These are phyloP conservation scores for Sisymbrium irio DNA, from an alignment of 345 rosid species.

Conservation along the genomic window DNA sequence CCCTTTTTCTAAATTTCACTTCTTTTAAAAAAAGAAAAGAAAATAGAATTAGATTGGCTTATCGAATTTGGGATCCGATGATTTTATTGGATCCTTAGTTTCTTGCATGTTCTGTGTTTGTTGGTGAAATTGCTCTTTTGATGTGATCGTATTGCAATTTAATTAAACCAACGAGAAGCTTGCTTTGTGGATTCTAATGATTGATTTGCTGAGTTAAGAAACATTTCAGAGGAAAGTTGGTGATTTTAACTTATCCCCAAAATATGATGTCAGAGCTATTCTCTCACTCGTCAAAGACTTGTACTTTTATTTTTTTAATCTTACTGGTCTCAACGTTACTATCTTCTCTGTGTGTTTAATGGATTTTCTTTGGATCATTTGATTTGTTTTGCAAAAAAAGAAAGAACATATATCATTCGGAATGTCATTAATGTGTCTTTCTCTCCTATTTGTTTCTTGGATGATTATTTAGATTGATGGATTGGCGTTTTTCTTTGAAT, in stretches of 20 bases:
- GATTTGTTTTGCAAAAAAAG: not conserved
- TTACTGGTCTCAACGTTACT: not conserved
- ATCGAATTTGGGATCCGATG: constrained; percentile 13
- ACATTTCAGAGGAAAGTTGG: not conserved
- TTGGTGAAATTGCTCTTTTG: constrained; percentile 4
- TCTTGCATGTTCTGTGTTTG: not conserved
- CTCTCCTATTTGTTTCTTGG: not conserved
- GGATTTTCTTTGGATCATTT: not conserved
- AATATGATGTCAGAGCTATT: constrained; percentile 2
- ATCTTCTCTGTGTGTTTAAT: not conserved
- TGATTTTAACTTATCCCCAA: not conserved
- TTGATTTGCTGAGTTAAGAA: constrained; percentile 5
- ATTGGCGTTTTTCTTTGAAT: not conserved
- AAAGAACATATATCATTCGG: too few species aligned
- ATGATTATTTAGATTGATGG: constrained; percentile 11
- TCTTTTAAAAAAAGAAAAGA: not conserved
- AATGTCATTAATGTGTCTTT: not conserved
- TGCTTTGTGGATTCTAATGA: not conserved
- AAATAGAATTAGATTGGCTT: not conserved
- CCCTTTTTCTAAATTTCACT: not conserved
- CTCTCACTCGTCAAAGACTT: not conserved
- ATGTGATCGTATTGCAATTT: constrained; percentile 17
- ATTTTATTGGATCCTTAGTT: not conserved
- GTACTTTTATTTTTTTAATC: not conserved
- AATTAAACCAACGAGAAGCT: not conserved